Evolutionary conservation across 2,329 filamentous ascomycete species (phyloP).

Genomic region (Botryotinia narcissicola): DNA sequence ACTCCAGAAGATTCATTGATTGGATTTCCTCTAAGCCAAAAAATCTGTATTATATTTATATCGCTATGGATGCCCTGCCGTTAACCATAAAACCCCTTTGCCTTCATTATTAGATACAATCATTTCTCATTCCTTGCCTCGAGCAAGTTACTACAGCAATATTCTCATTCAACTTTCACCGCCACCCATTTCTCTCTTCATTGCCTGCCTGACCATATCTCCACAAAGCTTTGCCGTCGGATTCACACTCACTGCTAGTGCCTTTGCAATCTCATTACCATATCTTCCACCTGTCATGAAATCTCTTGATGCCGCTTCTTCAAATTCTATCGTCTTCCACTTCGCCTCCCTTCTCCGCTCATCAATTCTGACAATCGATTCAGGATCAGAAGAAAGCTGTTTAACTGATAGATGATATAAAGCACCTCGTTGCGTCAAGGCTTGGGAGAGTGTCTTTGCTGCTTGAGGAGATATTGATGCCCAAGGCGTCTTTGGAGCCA

Average conservation of each 20-base stretch:
- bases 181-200: conserved; percentile 60
- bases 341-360: conserved; percentile 9
- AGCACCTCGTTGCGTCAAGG: conserved; percentile 69
- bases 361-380: conserved; percentile 27
- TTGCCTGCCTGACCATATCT: conserved; percentile 65
- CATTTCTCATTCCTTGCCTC: background rate
- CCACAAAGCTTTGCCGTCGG: conserved; percentile 69
- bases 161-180: background rate
- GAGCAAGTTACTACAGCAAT: background rate
- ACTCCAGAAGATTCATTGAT: background rate
- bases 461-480: conserved; percentile 61
- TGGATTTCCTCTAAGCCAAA: background rate
- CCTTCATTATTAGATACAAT: background rate
- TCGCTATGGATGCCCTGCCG: background rate
- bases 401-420: conserved; percentile 60
- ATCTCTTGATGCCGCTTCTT: conserved; percentile 60
- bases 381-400: conserved; percentile 20
- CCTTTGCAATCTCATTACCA: conserved; percentile 64
- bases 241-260: conserved; percentile 62
- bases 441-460: conserved; percentile 64
- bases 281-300: conserved; percentile 63
- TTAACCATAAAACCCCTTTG: background rate
- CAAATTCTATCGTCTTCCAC: conserved; percentile 51
- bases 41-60: background rate
- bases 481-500: conserved; percentile 51